A percentile compares a stretch with the other conserved stretches of the same genome.
phyloP scores from a whole-genome alignment of 768 basidiomycete species.

The Xerocomellus dryophilus region DNA sequence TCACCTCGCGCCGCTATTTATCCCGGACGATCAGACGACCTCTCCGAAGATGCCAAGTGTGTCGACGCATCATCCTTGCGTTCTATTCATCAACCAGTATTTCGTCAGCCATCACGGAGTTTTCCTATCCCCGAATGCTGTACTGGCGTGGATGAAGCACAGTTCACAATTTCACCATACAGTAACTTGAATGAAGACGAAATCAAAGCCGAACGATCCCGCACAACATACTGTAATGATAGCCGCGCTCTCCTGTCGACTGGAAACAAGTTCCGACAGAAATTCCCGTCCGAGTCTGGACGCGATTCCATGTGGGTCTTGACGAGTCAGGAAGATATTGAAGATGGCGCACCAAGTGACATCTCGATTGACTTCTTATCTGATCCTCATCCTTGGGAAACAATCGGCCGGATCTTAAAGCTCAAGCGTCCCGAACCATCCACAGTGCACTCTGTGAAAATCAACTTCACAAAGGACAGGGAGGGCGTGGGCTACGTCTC shows the following conservation, averaged over 20 bases:
- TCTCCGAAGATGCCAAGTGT: background rate
- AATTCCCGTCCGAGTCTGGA: background rate
- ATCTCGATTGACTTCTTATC: constrained; percentile 26
- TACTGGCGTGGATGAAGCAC: background rate
- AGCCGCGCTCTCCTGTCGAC: background rate
- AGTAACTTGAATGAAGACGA: background rate
- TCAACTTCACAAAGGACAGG: constrained; percentile 22
- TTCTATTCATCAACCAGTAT: background rate
- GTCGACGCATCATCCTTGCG: background rate
- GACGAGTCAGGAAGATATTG: background rate
- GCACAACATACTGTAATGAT: background rate
- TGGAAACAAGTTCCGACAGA: background rate
- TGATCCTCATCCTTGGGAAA: constrained; percentile 33
- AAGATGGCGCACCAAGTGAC: background rate
- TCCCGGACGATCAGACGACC: background rate
- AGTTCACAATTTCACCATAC: background rate
- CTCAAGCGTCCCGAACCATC: constrained; percentile 6
- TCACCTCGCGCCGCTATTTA: constrained; percentile 15
- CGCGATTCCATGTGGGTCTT: background rate
- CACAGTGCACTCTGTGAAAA: background rate
- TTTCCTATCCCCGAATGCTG: background rate
- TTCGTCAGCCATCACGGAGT: background rate
- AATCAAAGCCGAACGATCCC: background rate
- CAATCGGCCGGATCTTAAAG: constrained; percentile 29
- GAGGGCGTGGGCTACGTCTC: constrained; percentile 28